Evolutionary conservation across 2,329 filamentous ascomycete species (phyloP), one percentile per base, ranked within the genome.

Genomic region (Aspergillus persii): DNA sequence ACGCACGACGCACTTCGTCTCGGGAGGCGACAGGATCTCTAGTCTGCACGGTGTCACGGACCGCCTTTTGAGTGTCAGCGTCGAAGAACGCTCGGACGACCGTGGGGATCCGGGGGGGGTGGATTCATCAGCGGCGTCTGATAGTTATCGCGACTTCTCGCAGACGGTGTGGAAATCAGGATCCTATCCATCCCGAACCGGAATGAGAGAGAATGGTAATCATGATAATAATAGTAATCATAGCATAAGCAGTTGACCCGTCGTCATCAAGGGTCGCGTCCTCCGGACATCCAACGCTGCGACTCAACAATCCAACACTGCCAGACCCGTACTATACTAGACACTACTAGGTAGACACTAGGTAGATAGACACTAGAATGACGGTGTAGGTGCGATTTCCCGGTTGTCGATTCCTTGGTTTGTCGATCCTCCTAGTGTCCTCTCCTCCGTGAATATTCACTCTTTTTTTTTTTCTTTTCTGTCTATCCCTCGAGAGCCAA

Each of bases 1-100:
- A 30, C 23, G 52, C 12, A 18, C 52, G 36, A 53, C 49, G 54
- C 54, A 56, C 54, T 57, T 46, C 36, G 47, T 51, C 54, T 63
- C 65, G 64, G 65, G 60, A 68, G 56, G 60, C 61, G 60, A 66
- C 66, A 65, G 64, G 60, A 63, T 61, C 33, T 39, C 33, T 49
- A 53, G 44, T 39, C 60, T 63, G 65, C 65, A 66, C 50, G 56
- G 65, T 65, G 64, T 66, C 66, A 68, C 65, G 66, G 66, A 68
- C 66, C 65, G 62, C 64, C 55, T 61, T 56, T 55, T 57, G 63
- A 47, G 51, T 62, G 59, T 64, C 63, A 64, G 61, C 58, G 51
- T 36, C 54, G 50, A 33, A 41, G 50, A 52, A 63, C 63, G 66
- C 65, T 66, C 60, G 58, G 63, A 64, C 60, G 31, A 18, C 49